These are phyloP conservation scores for Halenospora varia DNA, from an alignment of 495 filamentous ascomycete species.

Conservation along the genomic window DNA sequence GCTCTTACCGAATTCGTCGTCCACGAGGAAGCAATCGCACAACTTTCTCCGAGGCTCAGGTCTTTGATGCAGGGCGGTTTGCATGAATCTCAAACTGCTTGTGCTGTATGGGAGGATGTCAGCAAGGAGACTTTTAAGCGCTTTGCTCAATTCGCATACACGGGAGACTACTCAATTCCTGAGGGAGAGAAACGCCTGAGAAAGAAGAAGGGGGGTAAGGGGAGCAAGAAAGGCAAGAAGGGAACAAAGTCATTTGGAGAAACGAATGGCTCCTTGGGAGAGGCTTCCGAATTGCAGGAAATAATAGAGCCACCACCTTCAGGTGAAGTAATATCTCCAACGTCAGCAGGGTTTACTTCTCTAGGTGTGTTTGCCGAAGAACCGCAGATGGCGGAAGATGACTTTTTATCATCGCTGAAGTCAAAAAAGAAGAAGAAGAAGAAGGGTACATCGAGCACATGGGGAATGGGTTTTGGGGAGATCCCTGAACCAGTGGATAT, in stretches of 20 bases:
- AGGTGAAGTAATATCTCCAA: too few species aligned
- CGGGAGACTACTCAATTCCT: conserved; percentile 4
- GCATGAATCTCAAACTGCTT: not conserved
- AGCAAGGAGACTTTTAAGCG: conserved; percentile 10
- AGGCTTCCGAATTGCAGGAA: too few species aligned
- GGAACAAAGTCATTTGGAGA: too few species aligned
- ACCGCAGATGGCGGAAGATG: too few species aligned
- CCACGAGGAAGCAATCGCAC: conserved; percentile 2
- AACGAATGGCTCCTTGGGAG: too few species aligned
- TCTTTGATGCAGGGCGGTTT: not conserved
- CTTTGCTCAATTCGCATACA: conserved; percentile 6
- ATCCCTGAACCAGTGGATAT: not conserved
- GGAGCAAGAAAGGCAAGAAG: not conserved
- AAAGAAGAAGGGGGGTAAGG: not conserved
- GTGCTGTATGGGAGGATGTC: not conserved
- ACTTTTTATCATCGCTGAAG: too few species aligned
- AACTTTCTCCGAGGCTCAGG: not conserved
- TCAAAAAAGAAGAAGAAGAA: too few species aligned
- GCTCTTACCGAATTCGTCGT: not conserved
- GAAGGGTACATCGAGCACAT: too few species aligned
- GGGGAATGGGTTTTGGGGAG: too few species aligned
- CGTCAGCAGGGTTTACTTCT: too few species aligned
- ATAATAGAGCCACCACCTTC: too few species aligned
- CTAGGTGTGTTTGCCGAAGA: too few species aligned
- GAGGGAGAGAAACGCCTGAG: not conserved